Evolutionary conservation across 1,284 basidiomycete genomes (phyloP).

Genomic region (Tremellales sp.): DNA sequence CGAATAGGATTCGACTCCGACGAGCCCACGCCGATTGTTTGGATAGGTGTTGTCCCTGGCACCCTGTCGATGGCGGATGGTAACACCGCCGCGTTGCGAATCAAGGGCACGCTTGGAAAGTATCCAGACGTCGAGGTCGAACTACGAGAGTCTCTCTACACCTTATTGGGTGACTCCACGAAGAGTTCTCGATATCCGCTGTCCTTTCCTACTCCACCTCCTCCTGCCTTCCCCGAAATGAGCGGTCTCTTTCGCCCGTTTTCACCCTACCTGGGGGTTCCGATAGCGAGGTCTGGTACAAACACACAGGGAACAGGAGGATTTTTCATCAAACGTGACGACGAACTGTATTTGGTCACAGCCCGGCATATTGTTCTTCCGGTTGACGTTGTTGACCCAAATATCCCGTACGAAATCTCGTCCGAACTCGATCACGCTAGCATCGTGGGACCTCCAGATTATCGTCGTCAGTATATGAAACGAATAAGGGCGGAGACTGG

Average conservation of each 20-base stretch:
- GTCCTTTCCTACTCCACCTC: background rate
- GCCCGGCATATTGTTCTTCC: background rate
- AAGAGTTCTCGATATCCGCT: background rate
- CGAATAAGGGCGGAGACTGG: too few relatives aligned
- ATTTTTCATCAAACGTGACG: background rate
- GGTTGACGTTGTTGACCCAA: background rate
- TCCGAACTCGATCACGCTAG: background rate
- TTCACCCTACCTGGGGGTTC: background rate
- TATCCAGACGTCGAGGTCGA: background rate
- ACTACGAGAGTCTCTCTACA: background rate
- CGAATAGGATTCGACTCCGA: background rate
- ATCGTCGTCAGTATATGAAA: too few relatives aligned
- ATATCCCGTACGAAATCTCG: too few relatives aligned
- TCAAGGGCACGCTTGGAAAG: background rate
- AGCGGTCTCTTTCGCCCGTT: background rate
- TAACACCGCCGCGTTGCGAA: background rate
- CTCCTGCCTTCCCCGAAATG: background rate
- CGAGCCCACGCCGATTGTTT: background rate
- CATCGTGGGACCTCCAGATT: background rate
- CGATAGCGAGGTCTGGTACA: background rate
- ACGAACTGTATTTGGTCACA: background rate
- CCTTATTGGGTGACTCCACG: background rate
- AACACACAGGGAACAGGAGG: background rate
- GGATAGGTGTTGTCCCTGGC: background rate
- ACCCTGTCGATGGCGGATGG: background rate